Percentiles rank a stretch among this genome's conserved stretches.
Evolutionary conservation across 2,329 filamentous ascomycete species (phyloP).

Genomic region (Colletotrichum lentis): DNA sequence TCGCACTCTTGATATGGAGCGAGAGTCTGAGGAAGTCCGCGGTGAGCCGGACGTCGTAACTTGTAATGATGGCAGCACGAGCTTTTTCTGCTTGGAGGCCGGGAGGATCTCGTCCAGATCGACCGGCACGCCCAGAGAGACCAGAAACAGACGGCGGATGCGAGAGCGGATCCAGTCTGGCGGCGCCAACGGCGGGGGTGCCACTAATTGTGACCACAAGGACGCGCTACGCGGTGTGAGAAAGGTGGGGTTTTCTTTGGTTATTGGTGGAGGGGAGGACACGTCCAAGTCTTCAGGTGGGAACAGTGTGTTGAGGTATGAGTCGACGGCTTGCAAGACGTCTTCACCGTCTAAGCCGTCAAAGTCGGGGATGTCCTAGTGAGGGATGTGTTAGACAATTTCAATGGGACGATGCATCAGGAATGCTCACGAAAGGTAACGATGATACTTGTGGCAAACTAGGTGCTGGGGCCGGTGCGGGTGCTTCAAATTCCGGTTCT

Average conservation of each 20-base stretch:
- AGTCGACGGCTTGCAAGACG: conserved; percentile 67
- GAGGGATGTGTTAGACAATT: conserved; percentile 56
- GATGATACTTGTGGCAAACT: conserved; percentile 47
- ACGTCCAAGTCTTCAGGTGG: conserved; percentile 64
- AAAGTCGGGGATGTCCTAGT: conserved; percentile 66
- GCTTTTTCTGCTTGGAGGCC: conserved; percentile 96
- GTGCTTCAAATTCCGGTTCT: conserved; percentile 54
- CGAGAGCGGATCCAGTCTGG: conserved; percentile 98
- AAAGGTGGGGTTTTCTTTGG: conserved; percentile 72
- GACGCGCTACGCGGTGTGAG: conserved; percentile 87
- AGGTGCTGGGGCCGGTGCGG: conserved; percentile 43
- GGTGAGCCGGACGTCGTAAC: conserved; percentile 60
- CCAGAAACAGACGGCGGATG: conserved; percentile 92
- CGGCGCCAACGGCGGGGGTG: conserved; percentile 90
- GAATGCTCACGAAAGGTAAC: conserved; percentile 56
- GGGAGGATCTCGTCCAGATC: conserved; percentile 97
- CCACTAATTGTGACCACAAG: conserved; percentile 94
- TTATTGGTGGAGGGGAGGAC: conserved; percentile 59
- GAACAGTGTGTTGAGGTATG: conserved; percentile 74
- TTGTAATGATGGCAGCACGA: conserved; percentile 84
- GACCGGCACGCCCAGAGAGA: conserved; percentile 93
- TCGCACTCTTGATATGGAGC: conserved; percentile 56
- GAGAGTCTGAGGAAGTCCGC: conserved; percentile 63
- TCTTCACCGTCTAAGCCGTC: conserved; percentile 68
- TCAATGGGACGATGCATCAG: no score